Percentiles rank a stretch among this genome's conserved stretches.
These are phyloP conservation scores for Aphanocladium album DNA, from an alignment of 2,329 filamentous ascomycete species.

Conservation along the genomic window DNA sequence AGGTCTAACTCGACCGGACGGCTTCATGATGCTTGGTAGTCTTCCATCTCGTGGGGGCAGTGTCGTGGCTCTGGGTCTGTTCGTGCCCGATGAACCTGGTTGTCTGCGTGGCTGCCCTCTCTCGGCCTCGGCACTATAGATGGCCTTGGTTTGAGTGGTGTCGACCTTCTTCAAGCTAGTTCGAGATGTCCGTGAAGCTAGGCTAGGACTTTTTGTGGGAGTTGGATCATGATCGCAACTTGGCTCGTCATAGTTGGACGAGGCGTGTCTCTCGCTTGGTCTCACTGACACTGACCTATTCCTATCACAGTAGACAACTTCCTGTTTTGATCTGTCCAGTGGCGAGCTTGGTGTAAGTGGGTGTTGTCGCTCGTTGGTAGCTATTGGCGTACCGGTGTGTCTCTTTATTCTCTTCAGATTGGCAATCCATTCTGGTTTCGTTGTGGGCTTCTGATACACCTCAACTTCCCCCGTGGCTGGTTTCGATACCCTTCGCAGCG, in stretches of 20 bases:
- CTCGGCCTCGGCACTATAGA: background rate
- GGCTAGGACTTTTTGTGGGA: background rate
- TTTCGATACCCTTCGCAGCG: slow-evolving; percentile 4
- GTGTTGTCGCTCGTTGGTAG: background rate
- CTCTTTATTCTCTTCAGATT: slow-evolving; percentile 3
- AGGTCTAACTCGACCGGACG: background rate
- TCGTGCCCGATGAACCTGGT: background rate
- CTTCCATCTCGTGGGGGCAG: background rate
- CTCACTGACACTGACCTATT: slow-evolving; percentile 9
- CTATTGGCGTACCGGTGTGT: background rate
- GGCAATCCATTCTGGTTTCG: slow-evolving; percentile 4
- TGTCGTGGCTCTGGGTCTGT: background rate
- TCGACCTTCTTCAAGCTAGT: background rate
- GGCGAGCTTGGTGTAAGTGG: background rate
- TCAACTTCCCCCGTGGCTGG: background rate
- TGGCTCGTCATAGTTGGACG: slow-evolving; percentile 5
- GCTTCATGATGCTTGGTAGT: slow-evolving; percentile 10
- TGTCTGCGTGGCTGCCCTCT: background rate
- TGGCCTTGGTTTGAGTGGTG: too few species aligned
- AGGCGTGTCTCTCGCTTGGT: slow-evolving; percentile 2
- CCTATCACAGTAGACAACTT: slow-evolving; percentile 8
- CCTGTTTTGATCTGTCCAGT: background rate
- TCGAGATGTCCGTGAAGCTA: background rate
- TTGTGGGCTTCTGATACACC: background rate
- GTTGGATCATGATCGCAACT: background rate